These are phyloP conservation scores for Sonneratia caseolaris DNA, from an alignment of 345 rosid species.

Conservation along the genomic window DNA sequence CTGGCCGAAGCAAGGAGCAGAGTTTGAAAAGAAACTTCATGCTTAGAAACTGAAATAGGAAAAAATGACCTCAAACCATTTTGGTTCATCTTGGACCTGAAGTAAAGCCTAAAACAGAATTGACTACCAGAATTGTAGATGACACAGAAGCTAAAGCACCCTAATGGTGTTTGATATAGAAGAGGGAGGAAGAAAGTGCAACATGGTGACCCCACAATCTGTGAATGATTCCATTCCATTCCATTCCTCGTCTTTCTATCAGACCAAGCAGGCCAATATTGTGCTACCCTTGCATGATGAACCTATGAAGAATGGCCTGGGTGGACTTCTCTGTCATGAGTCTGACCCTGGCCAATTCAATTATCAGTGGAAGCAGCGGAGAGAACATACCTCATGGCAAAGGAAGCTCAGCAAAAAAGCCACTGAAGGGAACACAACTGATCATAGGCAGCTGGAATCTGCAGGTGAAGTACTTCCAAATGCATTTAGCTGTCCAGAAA, in stretches of 20 bases:
- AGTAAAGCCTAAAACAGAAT: not conserved
- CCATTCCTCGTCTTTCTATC: not conserved
- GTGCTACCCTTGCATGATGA: not conserved
- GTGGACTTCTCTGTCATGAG: not conserved
- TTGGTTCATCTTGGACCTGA: not conserved
- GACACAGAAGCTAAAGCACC: not conserved
- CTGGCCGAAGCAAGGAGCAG: not conserved
- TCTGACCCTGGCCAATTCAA: not conserved
- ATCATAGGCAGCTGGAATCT: slow-evolving; percentile 3
- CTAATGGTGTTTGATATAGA: not conserved
- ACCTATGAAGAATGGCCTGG: not conserved
- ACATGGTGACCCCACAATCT: not conserved
- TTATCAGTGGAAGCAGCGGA: not conserved
- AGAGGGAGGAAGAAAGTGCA: not conserved
- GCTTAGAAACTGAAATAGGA: not conserved
- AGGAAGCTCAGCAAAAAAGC: not conserved
- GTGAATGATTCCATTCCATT: not conserved
- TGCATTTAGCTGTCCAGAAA: slow-evolving; percentile 30
- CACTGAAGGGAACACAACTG: not conserved
- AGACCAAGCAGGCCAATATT: not conserved
- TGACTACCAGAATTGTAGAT: not conserved
- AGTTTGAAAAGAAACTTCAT: not conserved
- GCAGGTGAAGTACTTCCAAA: slow-evolving; percentile 9
- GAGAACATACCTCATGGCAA: not conserved
- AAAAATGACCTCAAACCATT: not conserved